phyloP scores from a whole-genome alignment of 73 alveolate genomes.

The Uronychia setigera region DNA sequence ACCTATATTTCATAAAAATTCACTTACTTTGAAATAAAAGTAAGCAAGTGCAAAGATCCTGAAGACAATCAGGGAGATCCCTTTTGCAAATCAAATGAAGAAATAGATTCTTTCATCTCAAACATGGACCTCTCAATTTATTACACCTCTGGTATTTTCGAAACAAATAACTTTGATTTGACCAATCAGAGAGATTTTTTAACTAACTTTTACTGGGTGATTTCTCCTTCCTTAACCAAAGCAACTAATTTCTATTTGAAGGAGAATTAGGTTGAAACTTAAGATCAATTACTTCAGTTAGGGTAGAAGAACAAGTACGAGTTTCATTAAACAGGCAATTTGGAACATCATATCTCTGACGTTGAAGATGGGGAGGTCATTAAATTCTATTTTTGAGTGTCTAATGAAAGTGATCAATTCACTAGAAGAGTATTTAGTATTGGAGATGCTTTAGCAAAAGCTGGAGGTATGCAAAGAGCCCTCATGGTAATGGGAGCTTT shows the following conservation, averaged over 20 bases:
- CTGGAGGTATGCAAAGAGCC: constrained; percentile 6
- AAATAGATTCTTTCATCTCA: neutral
- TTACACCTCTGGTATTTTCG: neutral
- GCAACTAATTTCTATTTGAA: no score
- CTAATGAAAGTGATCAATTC: neutral
- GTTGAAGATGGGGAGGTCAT: neutral
- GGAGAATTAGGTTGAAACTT: neutral
- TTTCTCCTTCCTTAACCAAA: neutral
- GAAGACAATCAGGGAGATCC: neutral
- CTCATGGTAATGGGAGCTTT: neutral
- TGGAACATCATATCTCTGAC: neutral
- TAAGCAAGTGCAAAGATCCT: neutral
- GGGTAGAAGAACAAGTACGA: neutral
- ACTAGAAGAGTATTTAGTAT: neutral
- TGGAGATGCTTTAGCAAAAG: constrained; percentile 7
- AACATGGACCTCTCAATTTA: neutral
- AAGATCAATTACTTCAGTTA: neutral
- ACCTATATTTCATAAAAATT: neutral
- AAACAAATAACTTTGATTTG: neutral
- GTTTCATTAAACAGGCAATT: neutral
- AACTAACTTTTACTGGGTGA: neutral
- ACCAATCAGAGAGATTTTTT: no score
- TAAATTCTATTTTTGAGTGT: neutral
- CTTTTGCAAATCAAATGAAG: neutral
- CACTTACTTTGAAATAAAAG: neutral